Evolutionary conservation across 164 flowering plant genomes (phyloP), one percentile per base, ranked within the genome.

Genomic region (Tinospora cordifolia): DNA sequence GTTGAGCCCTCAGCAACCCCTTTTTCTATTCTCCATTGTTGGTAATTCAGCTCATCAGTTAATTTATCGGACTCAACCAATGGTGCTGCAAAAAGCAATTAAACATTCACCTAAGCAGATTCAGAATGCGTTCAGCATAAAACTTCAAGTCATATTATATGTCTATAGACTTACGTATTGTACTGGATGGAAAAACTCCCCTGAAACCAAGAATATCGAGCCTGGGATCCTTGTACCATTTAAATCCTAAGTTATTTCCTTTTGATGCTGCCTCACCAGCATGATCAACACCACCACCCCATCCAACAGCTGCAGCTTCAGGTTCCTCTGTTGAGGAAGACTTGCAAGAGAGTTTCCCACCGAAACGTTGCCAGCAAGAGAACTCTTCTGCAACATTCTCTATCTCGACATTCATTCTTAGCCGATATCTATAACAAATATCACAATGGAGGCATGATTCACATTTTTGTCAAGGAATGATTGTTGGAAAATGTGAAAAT

Each of bases 1-100:
- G 80, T 72, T 65, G 96, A 86, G 74, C 98, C 98, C 84, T 95
- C 96, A n/a, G 98, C 97, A 76, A 90, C 88, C 62, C 98, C 98
- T 67, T 86, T 83, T 84, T 87, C 90, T 49, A 90, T 34, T 79
- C 98, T 90, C 94, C 94, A 89, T 0, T 82, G 75, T 58, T 84
- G 83, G 77, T 83, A 92, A 71, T 88, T 82, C 68, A 74, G 57
- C 79, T 92, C 98, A 79, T 76, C 83, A 11, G 88, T 81, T 84
- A 86, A 96, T 77, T 87, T 88, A 75, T 92, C 94, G 34, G 90
- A 80, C 77, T 95, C 97, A 76, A 91, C 91, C 72, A 92, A 71
- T 14, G 97, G 99, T 15, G 98, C 98, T 94, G 87, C 79, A 83
- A 67, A 34, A 59, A 22, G 13, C 6, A 13, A 39, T 27, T 4